These are phyloP conservation scores for Ophidiomyces ophidiicola DNA, from an alignment of 2,329 filamentous ascomycete genomes.

Conservation along the genomic window DNA sequence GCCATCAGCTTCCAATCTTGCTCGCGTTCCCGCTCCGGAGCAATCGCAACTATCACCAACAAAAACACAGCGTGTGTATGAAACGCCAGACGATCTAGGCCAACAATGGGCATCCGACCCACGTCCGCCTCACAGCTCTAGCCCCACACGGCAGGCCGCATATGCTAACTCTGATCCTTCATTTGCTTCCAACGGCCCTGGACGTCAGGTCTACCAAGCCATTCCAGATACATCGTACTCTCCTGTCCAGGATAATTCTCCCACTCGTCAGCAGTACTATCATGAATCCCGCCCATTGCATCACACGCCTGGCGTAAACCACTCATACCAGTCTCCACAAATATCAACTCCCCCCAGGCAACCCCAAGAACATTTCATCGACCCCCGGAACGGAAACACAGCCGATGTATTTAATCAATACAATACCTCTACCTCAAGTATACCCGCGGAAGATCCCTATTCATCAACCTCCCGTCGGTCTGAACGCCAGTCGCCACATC, in stretches of 20 bases:
- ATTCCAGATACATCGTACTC: neutral
- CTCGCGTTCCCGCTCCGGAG: slow-evolving; percentile 22
- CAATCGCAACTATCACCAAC: slow-evolving; percentile 20
- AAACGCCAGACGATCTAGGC: slow-evolving; percentile 21
- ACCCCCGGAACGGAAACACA: neutral
- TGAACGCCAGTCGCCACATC: neutral
- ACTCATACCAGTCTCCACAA: slow-evolving; percentile 2
- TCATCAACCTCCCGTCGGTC: slow-evolving; percentile 1
- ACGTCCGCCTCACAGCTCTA: neutral
- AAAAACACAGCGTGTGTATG: slow-evolving; percentile 20
- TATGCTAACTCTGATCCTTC: slow-evolving; percentile 3
- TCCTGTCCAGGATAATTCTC: slow-evolving; percentile 4
- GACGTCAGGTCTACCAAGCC: neutral
- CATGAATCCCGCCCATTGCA: neutral
- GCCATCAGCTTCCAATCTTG: neutral
- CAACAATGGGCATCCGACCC: slow-evolving; percentile 11
- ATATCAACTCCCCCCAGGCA: slow-evolving; percentile 7
- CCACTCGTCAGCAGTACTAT: slow-evolving; percentile 3
- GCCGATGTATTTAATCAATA: too few relatives aligned
- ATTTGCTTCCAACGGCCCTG: neutral
- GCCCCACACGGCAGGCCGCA: slow-evolving; percentile 8
- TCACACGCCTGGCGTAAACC: slow-evolving; percentile 17
- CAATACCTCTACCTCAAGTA: too few relatives aligned
- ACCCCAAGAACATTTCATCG: neutral
- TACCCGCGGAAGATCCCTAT: slow-evolving; percentile 4